Conservation (phyloP, 2,329 filamentous ascomycete genomes). For the Acephala macrosclerotiorum region DNA sequence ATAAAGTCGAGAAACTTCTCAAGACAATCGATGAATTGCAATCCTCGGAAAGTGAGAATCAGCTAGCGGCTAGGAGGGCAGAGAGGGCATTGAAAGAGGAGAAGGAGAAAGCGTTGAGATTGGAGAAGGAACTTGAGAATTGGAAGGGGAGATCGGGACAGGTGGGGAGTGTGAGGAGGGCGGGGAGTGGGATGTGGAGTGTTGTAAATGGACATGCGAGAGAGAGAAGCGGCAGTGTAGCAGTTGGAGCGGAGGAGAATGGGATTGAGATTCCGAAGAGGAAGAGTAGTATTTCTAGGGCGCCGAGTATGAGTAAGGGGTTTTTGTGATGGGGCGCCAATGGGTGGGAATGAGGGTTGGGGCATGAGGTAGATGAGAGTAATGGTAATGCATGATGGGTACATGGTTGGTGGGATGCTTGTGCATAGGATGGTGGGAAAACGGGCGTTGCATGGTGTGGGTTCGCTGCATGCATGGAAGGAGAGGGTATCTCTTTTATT, state of each 20-base stretch:
- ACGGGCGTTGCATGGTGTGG: neutral
- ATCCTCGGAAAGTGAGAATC: conserved; percentile 80
- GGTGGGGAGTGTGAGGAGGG: conserved; percentile 25
- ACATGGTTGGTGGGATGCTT: neutral
- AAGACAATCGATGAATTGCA: conserved; percentile 94
- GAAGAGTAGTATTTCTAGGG: conserved; percentile 69
- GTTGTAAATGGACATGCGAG: neutral
- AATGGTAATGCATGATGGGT: neutral
- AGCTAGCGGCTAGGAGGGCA: conserved; percentile 82
- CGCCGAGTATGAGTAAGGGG: conserved; percentile 78
- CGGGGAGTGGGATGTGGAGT: conserved; percentile 27
- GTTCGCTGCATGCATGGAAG: neutral
- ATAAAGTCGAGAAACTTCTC: conserved; percentile 90
- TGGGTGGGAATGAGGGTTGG: neutral
- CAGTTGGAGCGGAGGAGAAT: conserved; percentile 36
- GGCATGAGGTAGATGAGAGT: conserved; percentile 1
- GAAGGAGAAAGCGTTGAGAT: conserved; percentile 76
- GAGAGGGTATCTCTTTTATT: neutral
- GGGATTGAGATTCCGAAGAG: conserved; percentile 65
- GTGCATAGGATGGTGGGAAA: conserved; percentile 6
- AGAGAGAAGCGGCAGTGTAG: conserved; percentile 29
- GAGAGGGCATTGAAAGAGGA: conserved; percentile 92
- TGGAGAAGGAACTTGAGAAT: conserved; percentile 89
- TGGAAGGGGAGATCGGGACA: conserved; percentile 68
- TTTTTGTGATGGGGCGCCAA: conserved; percentile 63